A percentile compares a stretch with the other conserved stretches of the same genome.
Evolutionary conservation across 2,329 filamentous ascomycete species (phyloP).

Genomic region (Sporothrix variecibatus): DNA sequence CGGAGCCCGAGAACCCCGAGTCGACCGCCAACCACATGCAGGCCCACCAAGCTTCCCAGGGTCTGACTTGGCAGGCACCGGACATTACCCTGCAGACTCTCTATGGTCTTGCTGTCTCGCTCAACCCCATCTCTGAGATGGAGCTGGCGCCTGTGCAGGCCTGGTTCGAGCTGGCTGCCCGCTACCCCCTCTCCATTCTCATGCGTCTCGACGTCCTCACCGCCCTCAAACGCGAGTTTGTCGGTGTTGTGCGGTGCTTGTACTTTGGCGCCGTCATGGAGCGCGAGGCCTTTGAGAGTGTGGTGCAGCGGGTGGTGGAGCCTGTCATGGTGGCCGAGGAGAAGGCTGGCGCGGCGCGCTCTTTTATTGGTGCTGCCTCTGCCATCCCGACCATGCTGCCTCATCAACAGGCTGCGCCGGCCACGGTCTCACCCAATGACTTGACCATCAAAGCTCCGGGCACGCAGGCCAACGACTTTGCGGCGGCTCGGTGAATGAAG

Average conservation of each 20-base stretch:
- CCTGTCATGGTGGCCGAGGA: slow-evolving; percentile 26
- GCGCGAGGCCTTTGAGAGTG: slow-evolving; percentile 49
- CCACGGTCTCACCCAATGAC: slow-evolving; percentile 5
- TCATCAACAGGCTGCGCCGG: background rate
- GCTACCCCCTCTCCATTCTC: slow-evolving; percentile 45
- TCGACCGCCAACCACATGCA: slow-evolving; percentile 9
- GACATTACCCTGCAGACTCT: slow-evolving; percentile 48
- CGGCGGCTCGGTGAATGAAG: background rate
- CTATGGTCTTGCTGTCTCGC: slow-evolving; percentile 47
- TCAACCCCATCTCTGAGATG: slow-evolving; percentile 43
- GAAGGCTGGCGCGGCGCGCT: background rate
- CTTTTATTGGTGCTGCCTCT: background rate
- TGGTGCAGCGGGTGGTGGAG: slow-evolving; percentile 46
- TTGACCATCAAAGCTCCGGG: background rate
- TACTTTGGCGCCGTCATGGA: slow-evolving; percentile 52
- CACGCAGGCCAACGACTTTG: background rate
- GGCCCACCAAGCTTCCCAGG: slow-evolving; percentile 23
- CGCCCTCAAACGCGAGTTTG: slow-evolving; percentile 45
- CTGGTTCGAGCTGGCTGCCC: slow-evolving; percentile 54
- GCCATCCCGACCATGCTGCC: background rate
- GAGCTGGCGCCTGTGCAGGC: slow-evolving; percentile 56
- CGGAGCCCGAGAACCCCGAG: slow-evolving; percentile 2
- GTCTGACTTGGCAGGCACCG: slow-evolving; percentile 42
- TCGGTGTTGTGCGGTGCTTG: slow-evolving; percentile 48
- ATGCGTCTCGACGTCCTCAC: slow-evolving; percentile 41